Evolutionary conservation across 2,329 filamentous ascomycete genomes (phyloP).

Genomic region (Botrytis paeoniae): DNA sequence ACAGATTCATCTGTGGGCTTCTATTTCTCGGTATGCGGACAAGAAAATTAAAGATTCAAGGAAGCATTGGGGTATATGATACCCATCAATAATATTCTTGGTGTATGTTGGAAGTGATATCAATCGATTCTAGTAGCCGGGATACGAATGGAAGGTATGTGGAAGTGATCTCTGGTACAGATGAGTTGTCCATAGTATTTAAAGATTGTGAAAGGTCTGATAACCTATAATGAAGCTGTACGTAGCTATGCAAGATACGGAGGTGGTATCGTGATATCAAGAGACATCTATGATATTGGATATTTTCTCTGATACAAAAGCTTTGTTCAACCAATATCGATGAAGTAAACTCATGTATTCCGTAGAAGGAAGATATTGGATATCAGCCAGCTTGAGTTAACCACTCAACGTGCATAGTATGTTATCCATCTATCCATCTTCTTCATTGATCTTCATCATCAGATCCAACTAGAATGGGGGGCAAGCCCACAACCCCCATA

Average conservation of each 20-base stretch:
- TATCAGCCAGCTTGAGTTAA: background rate
- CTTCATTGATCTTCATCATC: background rate
- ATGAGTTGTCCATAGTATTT: background rate
- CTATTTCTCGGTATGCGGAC: background rate
- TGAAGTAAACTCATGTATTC: background rate
- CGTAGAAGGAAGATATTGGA: background rate
- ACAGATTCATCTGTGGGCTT: background rate
- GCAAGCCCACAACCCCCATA: background rate
- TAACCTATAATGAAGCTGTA: slow-evolving; percentile 1
- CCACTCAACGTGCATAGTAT: background rate
- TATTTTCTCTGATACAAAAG: background rate
- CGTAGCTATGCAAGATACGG: background rate
- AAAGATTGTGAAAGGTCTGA: background rate
- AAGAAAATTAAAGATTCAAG: background rate
- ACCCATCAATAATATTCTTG: background rate
- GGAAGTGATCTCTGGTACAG: background rate
- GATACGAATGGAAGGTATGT: background rate
- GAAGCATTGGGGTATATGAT: background rate
- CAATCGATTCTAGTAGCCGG: background rate
- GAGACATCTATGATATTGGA: background rate
- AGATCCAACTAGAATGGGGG: background rate
- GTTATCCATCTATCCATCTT: background rate
- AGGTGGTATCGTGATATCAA: background rate
- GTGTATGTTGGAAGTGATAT: background rate
- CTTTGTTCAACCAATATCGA: background rate